Evolutionary conservation across 257 asterid species (phyloP).

Genomic region (Solanum sparsipilum): DNA sequence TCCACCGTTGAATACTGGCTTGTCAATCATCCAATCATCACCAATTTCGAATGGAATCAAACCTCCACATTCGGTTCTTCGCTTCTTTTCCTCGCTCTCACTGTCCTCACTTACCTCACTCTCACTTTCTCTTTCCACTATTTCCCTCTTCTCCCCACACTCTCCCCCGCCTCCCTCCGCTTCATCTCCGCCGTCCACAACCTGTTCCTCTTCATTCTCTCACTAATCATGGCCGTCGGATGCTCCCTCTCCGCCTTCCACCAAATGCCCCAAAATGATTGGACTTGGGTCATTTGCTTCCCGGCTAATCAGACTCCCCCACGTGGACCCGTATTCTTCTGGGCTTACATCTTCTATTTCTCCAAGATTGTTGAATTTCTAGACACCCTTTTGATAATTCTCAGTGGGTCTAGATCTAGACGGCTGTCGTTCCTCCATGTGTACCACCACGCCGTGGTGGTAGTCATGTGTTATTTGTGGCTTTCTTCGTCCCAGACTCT

Average conservation of each 20-base stretch:
- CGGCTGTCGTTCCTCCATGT: constrained; percentile 88
- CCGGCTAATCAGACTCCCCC: constrained; percentile 47
- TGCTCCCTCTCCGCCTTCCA: constrained; percentile 57
- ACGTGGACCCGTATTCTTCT: constrained; percentile 68
- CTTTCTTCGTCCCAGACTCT: constrained; percentile 58
- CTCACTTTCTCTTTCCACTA: constrained; percentile 49
- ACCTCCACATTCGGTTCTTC: constrained; percentile 52
- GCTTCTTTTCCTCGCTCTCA: constrained; percentile 35
- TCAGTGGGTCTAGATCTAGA: constrained; percentile 35
- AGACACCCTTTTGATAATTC: constrained; percentile 58
- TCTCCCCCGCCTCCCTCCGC: constrained; percentile 53
- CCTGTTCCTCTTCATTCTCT: constrained; percentile 63
- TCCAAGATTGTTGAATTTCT: constrained; percentile 75
- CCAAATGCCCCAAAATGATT: constrained; percentile 42
- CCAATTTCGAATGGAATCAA: constrained; percentile 60
- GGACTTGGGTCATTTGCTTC: constrained; percentile 73
- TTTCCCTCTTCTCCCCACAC: constrained; percentile 21
- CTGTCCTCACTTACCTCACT: constrained; percentile 52
- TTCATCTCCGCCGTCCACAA: constrained; percentile 63
- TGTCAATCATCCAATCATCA: constrained; percentile 52
- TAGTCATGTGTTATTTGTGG: constrained; percentile 79
- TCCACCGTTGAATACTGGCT: constrained; percentile 41
- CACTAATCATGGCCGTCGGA: constrained; percentile 65
- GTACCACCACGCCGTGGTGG: constrained; percentile 84
- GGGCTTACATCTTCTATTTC: constrained; percentile 84